Evolutionary conservation across 257 asterid genomes (phyloP).

Genomic region (Solanum medicagineum): DNA sequence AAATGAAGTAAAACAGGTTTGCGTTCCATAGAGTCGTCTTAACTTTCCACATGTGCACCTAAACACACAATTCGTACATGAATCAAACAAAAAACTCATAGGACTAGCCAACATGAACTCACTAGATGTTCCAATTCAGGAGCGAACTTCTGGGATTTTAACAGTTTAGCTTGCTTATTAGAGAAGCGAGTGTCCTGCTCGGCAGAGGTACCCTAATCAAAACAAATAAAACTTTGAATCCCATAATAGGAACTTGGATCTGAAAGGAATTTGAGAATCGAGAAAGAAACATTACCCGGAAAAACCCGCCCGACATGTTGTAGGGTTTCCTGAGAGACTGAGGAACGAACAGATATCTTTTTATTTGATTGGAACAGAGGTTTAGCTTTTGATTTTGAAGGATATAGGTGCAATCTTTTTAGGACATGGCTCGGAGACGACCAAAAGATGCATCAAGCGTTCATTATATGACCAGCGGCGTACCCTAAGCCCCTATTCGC

Average conservation of each 20-base stretch:
- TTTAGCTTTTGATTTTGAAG: not conserved
- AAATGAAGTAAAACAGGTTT: not conserved
- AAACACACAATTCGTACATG: not conserved
- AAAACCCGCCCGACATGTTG: slow-evolving; percentile 90
- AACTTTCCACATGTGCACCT: slow-evolving; percentile 2
- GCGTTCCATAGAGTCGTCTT: not conserved
- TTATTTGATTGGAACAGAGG: not conserved
- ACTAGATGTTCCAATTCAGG: slow-evolving; percentile 72
- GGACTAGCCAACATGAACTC: not conserved
- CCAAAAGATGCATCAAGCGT: not conserved
- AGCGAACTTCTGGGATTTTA: slow-evolving; percentile 93
- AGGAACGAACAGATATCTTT: not conserved
- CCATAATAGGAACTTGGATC: not conserved
- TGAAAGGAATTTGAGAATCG: not conserved
- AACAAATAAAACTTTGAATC: not conserved
- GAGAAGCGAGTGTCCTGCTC: slow-evolving; percentile 98
- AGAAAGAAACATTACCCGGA: slow-evolving; percentile 42
- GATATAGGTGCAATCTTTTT: not conserved
- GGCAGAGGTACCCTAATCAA: slow-evolving; percentile 86
- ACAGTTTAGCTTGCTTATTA: slow-evolving; percentile 91
- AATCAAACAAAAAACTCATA: not conserved
- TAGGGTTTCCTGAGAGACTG: slow-evolving; percentile 40
- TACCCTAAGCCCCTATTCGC: not conserved
- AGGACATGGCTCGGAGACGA: not conserved
- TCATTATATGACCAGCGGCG: not conserved